phyloP scores from a whole-genome alignment of 192 early-diverging fungal species.

The Gaertneriomyces semiglobifer region DNA sequence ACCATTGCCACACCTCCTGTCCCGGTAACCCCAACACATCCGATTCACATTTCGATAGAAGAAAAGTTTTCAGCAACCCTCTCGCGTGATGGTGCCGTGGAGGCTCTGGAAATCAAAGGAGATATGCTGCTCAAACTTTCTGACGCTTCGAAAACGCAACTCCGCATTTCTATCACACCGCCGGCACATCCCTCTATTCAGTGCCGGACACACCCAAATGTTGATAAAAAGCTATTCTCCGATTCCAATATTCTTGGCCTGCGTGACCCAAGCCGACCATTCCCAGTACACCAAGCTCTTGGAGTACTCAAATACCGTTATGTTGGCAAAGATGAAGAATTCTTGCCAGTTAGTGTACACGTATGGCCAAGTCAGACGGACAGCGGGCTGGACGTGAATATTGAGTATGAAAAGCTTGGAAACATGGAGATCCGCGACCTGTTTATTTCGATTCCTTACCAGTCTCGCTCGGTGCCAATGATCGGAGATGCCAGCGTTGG shows the following conservation, averaged over 20 bases:
- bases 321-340: constrained; percentile 75
- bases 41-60: constrained; percentile 76
- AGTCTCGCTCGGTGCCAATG: constrained; percentile 31
- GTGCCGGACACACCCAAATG: constrained; percentile 96
- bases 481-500: not conserved
- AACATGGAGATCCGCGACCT: constrained; percentile 82
- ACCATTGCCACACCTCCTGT: not conserved
- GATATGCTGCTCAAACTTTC: constrained; percentile 77
- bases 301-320: constrained; percentile 89
- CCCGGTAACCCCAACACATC: constrained; percentile 14
- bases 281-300: constrained; percentile 81
- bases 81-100: constrained; percentile 87
- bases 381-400: constrained; percentile 72
- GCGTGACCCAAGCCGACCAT: constrained; percentile 74
- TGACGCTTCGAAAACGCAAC: constrained; percentile 57
- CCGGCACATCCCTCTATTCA: constrained; percentile 67
- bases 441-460: constrained; percentile 83
- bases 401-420: constrained; percentile 90
- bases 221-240: constrained; percentile 86
- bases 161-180: constrained; percentile 63
- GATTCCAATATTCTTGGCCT: constrained; percentile 69
- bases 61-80: constrained; percentile 82
- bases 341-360: constrained; percentile 76
- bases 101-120: constrained; percentile 93
- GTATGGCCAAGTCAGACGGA: constrained; percentile 8